Evolutionary conservation across 164 flowering plant genomes (phyloP).

Genomic region (Vitis cinerea): DNA sequence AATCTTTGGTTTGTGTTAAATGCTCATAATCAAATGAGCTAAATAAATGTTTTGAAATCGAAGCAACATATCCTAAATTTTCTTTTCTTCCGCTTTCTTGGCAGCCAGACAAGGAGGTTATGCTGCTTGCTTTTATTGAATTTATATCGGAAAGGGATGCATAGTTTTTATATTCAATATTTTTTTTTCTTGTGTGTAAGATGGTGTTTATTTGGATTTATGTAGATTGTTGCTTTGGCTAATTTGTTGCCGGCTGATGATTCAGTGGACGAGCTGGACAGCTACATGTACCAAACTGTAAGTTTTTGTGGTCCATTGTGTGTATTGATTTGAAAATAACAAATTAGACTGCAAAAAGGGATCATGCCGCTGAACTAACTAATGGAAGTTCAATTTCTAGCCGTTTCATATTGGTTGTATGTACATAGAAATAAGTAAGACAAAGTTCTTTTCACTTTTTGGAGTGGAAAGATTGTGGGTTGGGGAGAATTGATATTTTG

Average conservation of each 20-base stretch:
- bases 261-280: slow-evolving; percentile 85
- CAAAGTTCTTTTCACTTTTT: too few species aligned
- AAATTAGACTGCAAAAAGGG: too few species aligned
- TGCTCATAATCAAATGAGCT: too few species aligned
- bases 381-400: too few species aligned
- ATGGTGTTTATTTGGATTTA: not conserved
- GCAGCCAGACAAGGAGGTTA: not conserved
- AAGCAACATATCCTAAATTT: not conserved
- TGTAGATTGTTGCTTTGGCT: slow-evolving; percentile 89
- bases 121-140: not conserved
- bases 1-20: not conserved
- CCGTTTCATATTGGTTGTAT: too few species aligned
- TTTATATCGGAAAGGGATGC: not conserved
- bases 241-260: slow-evolving; percentile 90
- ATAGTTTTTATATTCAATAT: not conserved
- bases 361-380: too few species aligned
- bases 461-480: too few species aligned
- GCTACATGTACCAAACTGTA: slow-evolving; percentile 99
- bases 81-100: not conserved
- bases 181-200: not conserved
- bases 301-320: slow-evolving; percentile 8
- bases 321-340: too few species aligned
- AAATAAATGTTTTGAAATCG: too few species aligned
- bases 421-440: too few species aligned
- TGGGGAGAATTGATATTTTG: too few species aligned